Base-by-base conservation (phyloP, 192 early-diverging fungal genomes). In the Phycomyces blakesleeanus region DNA sequence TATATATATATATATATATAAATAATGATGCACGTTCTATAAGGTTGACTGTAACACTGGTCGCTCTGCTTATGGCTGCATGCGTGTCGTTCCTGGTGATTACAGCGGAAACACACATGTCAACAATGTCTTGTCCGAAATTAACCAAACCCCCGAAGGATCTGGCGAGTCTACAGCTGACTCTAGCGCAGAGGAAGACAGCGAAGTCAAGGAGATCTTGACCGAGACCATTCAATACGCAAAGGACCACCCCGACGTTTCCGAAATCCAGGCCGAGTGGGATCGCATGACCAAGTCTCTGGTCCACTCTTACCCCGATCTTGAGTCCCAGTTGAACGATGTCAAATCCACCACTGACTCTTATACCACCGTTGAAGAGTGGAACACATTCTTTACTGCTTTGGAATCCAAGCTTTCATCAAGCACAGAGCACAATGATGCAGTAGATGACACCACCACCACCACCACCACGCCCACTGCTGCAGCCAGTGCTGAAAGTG, bases 51-150 rank as follows among this genome's bases (percentile, higher is more conserved):
- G 66, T 51, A 68, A 61, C 44, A 68, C 66, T 26, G 66, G 66
- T 44, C 75, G 73, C 47, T 76, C 73, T 21, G 69, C 66, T 18
- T 59, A 69, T 42, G 80, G 80, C 1, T 82, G 80, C 58, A 52
- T 49, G 4, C 26, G n/a, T 42, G 57, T 82, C 21, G 57, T 82
- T 25, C 63, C 51, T 22, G 80, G 80, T 18, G 73, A 77, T 52
- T 82, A 82, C 21, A 69, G 61, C 15, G 9, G 29, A 47, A 47
- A 47, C 44, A 47, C 44, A 2, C 44, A 47, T 18, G 44, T 47
- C 44, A 47, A 47, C 44, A 47, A 47, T 18, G 44, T 47, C 44
- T 18, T 47, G 12, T 14, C 44, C 18, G 44, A 47, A 47, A 47
- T 47, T 18, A n/a, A 14, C 44, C 44, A 47, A 12, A 47, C 44